phyloP scores from a whole-genome alignment of 2,329 filamentous ascomycete genomes.

The Setomelanomma holmii region DNA sequence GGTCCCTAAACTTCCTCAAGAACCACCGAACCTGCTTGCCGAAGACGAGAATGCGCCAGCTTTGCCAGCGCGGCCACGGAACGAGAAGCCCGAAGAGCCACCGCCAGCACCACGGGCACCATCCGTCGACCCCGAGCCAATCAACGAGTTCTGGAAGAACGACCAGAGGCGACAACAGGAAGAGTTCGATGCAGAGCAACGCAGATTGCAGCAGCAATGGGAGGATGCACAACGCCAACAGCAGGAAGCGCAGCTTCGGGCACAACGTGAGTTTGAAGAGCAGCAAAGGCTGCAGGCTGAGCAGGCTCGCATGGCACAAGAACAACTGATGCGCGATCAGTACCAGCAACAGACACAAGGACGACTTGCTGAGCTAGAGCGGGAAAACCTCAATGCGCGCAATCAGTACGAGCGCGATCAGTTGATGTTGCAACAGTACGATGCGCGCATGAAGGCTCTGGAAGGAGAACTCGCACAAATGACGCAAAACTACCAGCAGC shows the following conservation, averaged over 20 bases:
- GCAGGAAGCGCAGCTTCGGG: constrained; percentile 81
- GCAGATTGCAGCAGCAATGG: constrained; percentile 84
- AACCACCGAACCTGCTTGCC: constrained; percentile 85
- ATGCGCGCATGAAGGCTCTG: constrained; percentile 87
- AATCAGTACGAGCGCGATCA: constrained; percentile 98
- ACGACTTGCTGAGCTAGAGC: constrained; percentile 92
- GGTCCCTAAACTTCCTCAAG: constrained; percentile 92
- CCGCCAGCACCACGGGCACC: constrained; percentile 71
- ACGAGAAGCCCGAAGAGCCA: constrained; percentile 70
- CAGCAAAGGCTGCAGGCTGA: constrained; percentile 88
- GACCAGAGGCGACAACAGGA: constrained; percentile 90
- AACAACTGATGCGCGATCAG: constrained; percentile 87
- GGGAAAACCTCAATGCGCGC: constrained; percentile 90
- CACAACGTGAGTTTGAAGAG: constrained; percentile 94
- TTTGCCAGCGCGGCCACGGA: constrained; percentile 75
- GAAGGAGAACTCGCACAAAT: constrained; percentile 86
- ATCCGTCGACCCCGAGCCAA: constrained; percentile 86
- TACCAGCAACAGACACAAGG: constrained; percentile 94
- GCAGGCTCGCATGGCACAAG: constrained; percentile 88
- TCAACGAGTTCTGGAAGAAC: constrained; percentile 97
- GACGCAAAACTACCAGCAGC: constrained; percentile 82
- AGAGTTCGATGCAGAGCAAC: constrained; percentile 94
- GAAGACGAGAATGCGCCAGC: constrained; percentile 83
- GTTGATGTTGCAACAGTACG: constrained; percentile 95
- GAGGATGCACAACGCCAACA: constrained; percentile 81